Evolutionary conservation across 805 yeast species (phyloP), one percentile per base, ranked within the genome.

Genomic region (Hanseniaspora hatyaiensis): DNA sequence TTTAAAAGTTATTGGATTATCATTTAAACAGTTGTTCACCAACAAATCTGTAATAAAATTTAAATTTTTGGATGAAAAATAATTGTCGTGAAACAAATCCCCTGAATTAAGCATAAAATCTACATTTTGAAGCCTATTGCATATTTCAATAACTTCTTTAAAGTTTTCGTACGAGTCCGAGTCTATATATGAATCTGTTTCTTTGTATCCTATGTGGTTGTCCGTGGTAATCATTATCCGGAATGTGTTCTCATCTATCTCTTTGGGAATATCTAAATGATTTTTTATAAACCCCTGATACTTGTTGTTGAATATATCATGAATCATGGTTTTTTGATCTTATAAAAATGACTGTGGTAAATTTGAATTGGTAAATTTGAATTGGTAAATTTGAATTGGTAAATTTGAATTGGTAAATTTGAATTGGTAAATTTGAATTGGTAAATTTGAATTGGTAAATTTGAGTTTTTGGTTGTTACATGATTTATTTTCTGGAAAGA

Each of bases 91-190:
- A 66, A 92, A 92, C 42, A 92, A 66, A 60, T 92, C 98, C 2
- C 98, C 98, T 1, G 86, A 82, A 59, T 92, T 96, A 2, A 92
- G 59, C 4, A 92, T 74, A 84, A 88, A 78, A 63, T 92, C 98
- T 8, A 80, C 94, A 53, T 85, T 86, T 2, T 45, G 42, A 8
- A 44, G 8, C 8, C 36, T 31, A 52, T 68, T 68, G 8, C 95
- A 96, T 2, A 87, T 59, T 52, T 64, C 62, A 73, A 86, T 74
- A 51, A 86, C 77, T 62, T 92, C 98, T 47, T 82, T 77, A 57
- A 92, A 89, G 0, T 95, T 83, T 50, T 65, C 71, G 83, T 95
- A 83, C 0, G 94, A 75, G 58, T 92, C 98, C 55, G 82, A 82
- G 1, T 96, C 95, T 15, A 94, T 71, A 4, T 89, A 78, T 1